Evolutionary conservation across 1,139 yeast genomes (phyloP).

Genomic region (Kurtzmaniella quercitrusa): DNA sequence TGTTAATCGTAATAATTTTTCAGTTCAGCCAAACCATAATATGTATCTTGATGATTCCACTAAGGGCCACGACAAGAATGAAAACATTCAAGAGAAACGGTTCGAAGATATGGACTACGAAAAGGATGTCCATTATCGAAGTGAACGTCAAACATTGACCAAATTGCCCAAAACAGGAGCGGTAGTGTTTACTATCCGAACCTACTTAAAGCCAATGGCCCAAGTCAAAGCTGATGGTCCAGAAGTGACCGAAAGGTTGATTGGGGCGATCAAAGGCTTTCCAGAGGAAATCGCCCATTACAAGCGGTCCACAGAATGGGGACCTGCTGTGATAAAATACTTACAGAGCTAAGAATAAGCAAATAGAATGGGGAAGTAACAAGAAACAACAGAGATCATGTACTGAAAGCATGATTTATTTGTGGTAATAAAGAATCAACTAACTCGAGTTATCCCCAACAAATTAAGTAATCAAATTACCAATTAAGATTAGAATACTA

Average conservation of each 20-base stretch:
- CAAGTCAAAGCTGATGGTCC: constrained; percentile 49
- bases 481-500: too few species aligned
- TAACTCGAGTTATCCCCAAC: too few species aligned
- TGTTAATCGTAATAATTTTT: constrained; percentile 59
- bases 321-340: constrained; percentile 32
- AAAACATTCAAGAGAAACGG: constrained; percentile 27
- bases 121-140: constrained; percentile 50
- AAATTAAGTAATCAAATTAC: too few species aligned
- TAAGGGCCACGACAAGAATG: constrained; percentile 38
- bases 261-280: constrained; percentile 37
- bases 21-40: constrained; percentile 52
- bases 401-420: too few species aligned
- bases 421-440: too few species aligned
- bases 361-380: too few species aligned
- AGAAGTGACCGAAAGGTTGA: constrained; percentile 36
- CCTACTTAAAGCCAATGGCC: constrained; percentile 61
- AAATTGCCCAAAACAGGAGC: constrained; percentile 54
- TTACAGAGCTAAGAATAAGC: constrained; percentile 10
- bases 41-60: constrained; percentile 49
- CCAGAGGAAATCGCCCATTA: constrained; percentile 36
- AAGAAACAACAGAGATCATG: too few species aligned
- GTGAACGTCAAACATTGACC: constrained; percentile 60
- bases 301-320: constrained; percentile 39
- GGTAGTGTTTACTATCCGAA: constrained; percentile 56
- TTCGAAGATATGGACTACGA: constrained; percentile 49